These are phyloP conservation scores for Thielaviopsis punctulata DNA, from an alignment of 2,329 filamentous ascomycete genomes.

Conservation along the genomic window DNA sequence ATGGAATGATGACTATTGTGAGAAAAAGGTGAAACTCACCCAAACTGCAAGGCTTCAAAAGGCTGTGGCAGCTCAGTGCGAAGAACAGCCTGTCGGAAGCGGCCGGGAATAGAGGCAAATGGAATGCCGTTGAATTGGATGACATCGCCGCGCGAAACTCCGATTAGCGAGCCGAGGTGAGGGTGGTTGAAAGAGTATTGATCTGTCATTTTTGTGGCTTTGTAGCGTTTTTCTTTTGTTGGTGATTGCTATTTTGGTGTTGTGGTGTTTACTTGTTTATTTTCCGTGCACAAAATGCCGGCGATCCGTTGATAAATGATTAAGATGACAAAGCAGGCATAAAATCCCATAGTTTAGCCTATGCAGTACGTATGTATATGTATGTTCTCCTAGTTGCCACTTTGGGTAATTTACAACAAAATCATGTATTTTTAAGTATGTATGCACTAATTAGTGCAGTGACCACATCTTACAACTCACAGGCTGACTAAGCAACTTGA, in stretches of 20 bases:
- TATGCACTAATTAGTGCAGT: not conserved
- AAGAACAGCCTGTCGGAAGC: not conserved
- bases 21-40: no score
- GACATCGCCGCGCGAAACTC: not conserved
- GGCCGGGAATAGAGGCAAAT: not conserved
- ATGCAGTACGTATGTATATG: no score
- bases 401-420: no score
- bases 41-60: not conserved
- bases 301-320: no score
- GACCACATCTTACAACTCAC: not conserved
- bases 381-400: no score
- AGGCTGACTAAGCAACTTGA: slow-evolving; percentile 8
- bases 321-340: not conserved
- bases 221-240: no score
- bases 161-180: not conserved
- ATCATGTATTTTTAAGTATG: no score
- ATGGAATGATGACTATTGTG: no score
- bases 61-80: not conserved
- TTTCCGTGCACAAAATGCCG: no score
- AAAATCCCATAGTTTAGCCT: not conserved
- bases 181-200: not conserved
- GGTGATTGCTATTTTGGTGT: no score
- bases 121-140: not conserved
- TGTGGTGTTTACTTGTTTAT: no score
- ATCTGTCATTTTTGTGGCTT: not conserved